Conservation (phyloP, 768 basidiomycete genomes). For the Dentipellis fragilis region DNA sequence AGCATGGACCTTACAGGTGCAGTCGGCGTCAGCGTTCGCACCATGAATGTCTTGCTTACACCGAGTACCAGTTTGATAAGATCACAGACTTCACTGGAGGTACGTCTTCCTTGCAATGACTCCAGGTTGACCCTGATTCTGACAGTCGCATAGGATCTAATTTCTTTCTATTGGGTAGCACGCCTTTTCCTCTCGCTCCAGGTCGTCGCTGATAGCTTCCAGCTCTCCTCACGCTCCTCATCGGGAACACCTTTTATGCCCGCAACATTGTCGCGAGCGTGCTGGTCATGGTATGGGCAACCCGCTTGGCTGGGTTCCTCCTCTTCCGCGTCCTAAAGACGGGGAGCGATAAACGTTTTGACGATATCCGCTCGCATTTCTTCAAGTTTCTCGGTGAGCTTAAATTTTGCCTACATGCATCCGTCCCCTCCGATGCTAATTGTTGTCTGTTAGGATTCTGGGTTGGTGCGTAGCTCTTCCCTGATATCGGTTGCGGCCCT, state of each 20-base stretch:
- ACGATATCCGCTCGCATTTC: slow-evolving; percentile 55
- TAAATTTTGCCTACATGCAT: too few relatives aligned
- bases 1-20: slow-evolving; percentile 49
- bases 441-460: slow-evolving; percentile 35
- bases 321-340: slow-evolving; percentile 61
- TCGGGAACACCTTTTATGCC: slow-evolving; percentile 51
- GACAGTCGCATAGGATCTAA: slow-evolving; percentile 38
- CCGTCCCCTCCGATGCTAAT: not conserved
- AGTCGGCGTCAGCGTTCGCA: not conserved
- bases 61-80: slow-evolving; percentile 45
- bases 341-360: slow-evolving; percentile 57
- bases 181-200: not conserved
- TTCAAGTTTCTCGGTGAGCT: slow-evolving; percentile 47
- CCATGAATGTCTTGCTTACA: not conserved
- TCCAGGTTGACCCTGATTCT: not conserved
- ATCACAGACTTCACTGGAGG: slow-evolving; percentile 63
- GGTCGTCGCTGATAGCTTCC: not conserved
- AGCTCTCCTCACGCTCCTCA: slow-evolving; percentile 53
- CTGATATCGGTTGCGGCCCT: too few relatives aligned
- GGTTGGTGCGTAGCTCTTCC: slow-evolving; percentile 28
- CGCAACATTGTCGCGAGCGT: slow-evolving; percentile 48
- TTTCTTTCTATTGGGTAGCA: slow-evolving; percentile 50
- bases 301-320: slow-evolving; percentile 51
- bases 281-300: slow-evolving; percentile 61
- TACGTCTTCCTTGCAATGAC: slow-evolving; percentile 13